Evolutionary conservation across 768 basidiomycete species (phyloP).

Genomic region (Hericium alpestre): DNA sequence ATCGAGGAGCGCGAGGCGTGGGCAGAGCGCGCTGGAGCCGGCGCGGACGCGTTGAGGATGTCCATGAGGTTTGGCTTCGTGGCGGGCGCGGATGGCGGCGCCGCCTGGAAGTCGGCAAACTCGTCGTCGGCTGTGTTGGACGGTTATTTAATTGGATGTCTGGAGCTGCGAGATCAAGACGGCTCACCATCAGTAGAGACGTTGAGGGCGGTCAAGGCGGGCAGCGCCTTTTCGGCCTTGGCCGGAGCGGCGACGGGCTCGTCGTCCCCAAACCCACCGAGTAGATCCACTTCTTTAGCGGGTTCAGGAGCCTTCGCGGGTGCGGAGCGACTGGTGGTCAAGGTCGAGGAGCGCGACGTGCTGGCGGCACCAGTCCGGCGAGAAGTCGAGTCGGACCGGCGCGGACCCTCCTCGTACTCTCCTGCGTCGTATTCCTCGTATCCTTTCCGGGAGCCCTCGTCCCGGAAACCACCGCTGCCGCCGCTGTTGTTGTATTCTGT

Average conservation of each 20-base stretch:
- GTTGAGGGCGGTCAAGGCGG: conserved; percentile 25
- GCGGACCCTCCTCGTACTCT: conserved; percentile 75
- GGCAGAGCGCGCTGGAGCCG: background rate
- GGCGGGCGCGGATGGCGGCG: conserved; percentile 38
- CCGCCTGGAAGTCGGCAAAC: conserved; percentile 78
- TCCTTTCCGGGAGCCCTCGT: conserved; percentile 40
- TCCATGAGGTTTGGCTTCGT: conserved; percentile 16
- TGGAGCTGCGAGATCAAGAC: background rate
- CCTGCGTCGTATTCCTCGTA: conserved; percentile 97
- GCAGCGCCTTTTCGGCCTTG: conserved; percentile 42
- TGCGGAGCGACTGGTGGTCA: conserved; percentile 21
- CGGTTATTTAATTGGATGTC: background rate
- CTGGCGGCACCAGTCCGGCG: background rate
- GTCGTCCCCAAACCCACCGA: conserved; percentile 65
- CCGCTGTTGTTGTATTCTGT: conserved; percentile 21
- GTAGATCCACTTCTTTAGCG: conserved; percentile 50
- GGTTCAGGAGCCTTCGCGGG: conserved; percentile 33
- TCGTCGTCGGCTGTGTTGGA: conserved; percentile 49
- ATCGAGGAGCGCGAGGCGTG: conserved; percentile 6
- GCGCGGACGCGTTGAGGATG: background rate
- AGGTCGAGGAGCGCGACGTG: conserved; percentile 15
- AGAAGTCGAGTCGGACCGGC: conserved; percentile 21
- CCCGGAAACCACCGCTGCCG: conserved; percentile 50
- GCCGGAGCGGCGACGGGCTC: conserved; percentile 30
- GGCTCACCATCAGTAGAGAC: conserved; percentile 16